phyloP scores from a whole-genome alignment of 1,284 basidiomycete species.

The Apiotrichum sp. region DNA sequence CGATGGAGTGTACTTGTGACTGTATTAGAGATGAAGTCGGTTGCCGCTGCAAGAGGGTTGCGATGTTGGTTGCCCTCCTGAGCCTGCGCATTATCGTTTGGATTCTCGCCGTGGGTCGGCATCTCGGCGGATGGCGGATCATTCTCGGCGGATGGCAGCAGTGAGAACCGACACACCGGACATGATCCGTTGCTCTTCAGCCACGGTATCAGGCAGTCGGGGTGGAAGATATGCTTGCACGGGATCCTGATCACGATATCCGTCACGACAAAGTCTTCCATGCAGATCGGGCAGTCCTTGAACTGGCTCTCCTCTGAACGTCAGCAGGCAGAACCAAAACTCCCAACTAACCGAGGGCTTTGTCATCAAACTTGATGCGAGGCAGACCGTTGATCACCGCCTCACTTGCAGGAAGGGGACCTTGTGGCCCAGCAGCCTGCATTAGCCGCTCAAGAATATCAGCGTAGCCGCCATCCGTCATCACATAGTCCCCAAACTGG shows the following conservation, averaged over 20 bases:
- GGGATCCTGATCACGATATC: slow-evolving; percentile 39
- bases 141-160: slow-evolving; percentile 34
- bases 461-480: slow-evolving; percentile 41
- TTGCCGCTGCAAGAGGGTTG: slow-evolving; percentile 2
- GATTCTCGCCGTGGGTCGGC: too few relatives aligned
- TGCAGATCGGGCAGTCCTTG: slow-evolving; percentile 45
- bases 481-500: slow-evolving; percentile 43
- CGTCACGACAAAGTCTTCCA: slow-evolving; percentile 39
- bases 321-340: background rate
- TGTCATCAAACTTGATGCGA: slow-evolving; percentile 35
- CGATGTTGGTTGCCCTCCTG: background rate
- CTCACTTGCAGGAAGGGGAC: slow-evolving; percentile 41
- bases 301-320: slow-evolving; percentile 31
- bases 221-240: slow-evolving; percentile 46
- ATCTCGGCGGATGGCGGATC: background rate
- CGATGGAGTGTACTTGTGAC: slow-evolving; percentile 32
- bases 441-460: slow-evolving; percentile 42
- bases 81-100: too few relatives aligned
- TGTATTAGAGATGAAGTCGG: slow-evolving; percentile 26
- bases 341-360: slow-evolving; percentile 29
- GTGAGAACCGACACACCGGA: slow-evolving; percentile 46
- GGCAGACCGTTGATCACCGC: slow-evolving; percentile 42
- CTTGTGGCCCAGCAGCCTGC: slow-evolving; percentile 43
- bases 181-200: slow-evolving; percentile 44
- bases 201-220: slow-evolving; percentile 45